Base-by-base conservation (phyloP, 805 yeast species). In the Sungouiella blattae region DNA sequence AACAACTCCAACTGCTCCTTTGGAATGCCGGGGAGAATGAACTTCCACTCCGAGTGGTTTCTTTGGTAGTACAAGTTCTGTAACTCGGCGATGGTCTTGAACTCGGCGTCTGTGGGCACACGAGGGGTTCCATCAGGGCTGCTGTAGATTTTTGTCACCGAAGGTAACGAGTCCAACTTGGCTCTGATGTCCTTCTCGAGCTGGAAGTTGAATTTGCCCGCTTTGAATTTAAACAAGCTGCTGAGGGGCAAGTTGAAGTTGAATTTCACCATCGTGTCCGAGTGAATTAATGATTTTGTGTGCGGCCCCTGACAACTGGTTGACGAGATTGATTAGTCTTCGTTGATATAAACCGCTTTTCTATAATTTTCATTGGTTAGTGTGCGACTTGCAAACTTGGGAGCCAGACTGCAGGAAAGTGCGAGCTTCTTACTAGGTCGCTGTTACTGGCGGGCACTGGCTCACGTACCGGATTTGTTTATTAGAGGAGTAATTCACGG, bases 41-140 rank as follows among this genome's bases (percentile, higher is more conserved):
- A 62, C 53, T 67, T 67, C 72, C 72, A 67, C 40, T 60, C 62
- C 6, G 78, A 66, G 41, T 83, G 71, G 44, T 80, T 71, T 55
- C 86, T 66, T 37, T 71, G 62, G 41, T 72, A 67, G 37, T 78
- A 73, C 49, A 83, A 68, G 36, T 74, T 67, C 46, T 81, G 83
- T 50, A 86, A 70, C 47, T 77, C 82, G 14, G 91, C 87, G 37
- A 85, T 76, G 30, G 77, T 75, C 59, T 82, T 78, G 52, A 84
- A 71, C 63, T 86, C 93, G 26, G 64, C 61, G 51, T 86, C 94
- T 18, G 72, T 58, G 32, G 88, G 91, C 15, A 69, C 74, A 46
- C 88, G 71, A 35, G 81, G 75, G 8, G 87, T 64, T 5, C 94
- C 95, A 55, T 86, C 91, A 32, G 82, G 73, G 57, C 82, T 81